Base-by-base conservation (phyloP, 495 filamentous ascomycete genomes). In the Venustampulla echinocandica region DNA sequence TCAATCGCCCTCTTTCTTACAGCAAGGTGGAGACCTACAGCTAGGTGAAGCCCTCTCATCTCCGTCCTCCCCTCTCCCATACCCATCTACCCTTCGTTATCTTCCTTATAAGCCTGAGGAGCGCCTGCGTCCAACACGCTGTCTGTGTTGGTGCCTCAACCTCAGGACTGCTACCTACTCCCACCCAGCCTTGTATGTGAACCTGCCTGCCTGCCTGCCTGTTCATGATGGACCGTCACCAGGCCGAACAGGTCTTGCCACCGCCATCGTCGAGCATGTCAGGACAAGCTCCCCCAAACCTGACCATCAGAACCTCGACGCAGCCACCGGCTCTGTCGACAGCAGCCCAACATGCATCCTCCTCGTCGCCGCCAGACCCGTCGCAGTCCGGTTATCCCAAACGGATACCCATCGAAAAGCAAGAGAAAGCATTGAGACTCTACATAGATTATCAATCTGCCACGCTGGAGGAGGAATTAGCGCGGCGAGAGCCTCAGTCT, bases 361-460 rank as follows among this genome's bases (percentile, higher is more conserved):
- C 44, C 14, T 20, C 37, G 13, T 28, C 41, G 10, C 19, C 41
- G n/a, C 20, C 37, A 3, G 37, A 22, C 15, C 23, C 5, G 4
- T 9, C 34, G 4, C 25, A 41, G 18, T 48, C 42, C 14, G 17
- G n/a, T n/a, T 49, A 53, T 43, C 56, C 56, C 7, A 44, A 46
- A 21, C 30, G 49, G 13, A 55, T 59, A n/a, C 52, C 52, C 10
- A 10, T 22, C 4, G 46, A 50, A 2, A 59, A 59, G 43, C 22
- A 37, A 20, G 21, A 13, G 13, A 50, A 51, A 24, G 56, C 56
- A 1, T n/a, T 52, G n/a, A 25, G 50, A 32, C 40, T 59, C 0
- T 53, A 50, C 32, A 34, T 14, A 13, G 36, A 44, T 27, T 55
- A 53, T 23, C 21, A 15, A 13, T 14, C 2, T 11, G 43, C 19